Conservation (phyloP, 768 basidiomycete genomes). For the Lentinula guzmanii region DNA sequence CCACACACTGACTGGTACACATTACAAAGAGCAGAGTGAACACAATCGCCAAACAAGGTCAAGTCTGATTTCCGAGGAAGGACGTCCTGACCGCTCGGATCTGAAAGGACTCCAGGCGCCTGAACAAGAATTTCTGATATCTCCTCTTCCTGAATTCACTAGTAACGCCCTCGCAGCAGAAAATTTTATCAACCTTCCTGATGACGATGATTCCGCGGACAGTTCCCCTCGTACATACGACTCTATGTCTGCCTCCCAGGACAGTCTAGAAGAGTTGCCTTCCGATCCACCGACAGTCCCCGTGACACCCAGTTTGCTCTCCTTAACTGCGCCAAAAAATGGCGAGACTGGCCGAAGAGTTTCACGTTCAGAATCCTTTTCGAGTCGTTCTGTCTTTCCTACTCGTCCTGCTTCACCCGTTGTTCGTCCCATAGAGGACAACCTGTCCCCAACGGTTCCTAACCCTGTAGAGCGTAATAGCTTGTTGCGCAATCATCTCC, state of each 20-base stretch:
- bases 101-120: slow-evolving; percentile 23
- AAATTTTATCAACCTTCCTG: slow-evolving; percentile 26
- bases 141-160: slow-evolving; percentile 38
- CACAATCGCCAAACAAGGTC: not conserved
- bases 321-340: slow-evolving; percentile 10
- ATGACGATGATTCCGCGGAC: slow-evolving; percentile 14
- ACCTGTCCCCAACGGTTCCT: slow-evolving; percentile 12
- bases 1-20: not conserved
- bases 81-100: slow-evolving; percentile 26
- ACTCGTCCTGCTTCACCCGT: slow-evolving; percentile 11
- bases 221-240: slow-evolving; percentile 14
- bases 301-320: slow-evolving; percentile 12
- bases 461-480: slow-evolving; percentile 13
- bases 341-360: slow-evolving; percentile 5
- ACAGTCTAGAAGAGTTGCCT: slow-evolving; percentile 1
- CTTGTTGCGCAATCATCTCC: slow-evolving; percentile 30
- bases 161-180: slow-evolving; percentile 22
- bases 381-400: slow-evolving; percentile 14
- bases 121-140: slow-evolving; percentile 31
- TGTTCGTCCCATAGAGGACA: slow-evolving; percentile 13
- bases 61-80: slow-evolving; percentile 1
- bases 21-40: not conserved
- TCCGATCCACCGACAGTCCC: slow-evolving; percentile 1
- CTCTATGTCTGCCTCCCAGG: slow-evolving; percentile 10
- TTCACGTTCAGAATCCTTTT: slow-evolving; percentile 17